A percentile compares a stretch with the other conserved stretches of the same genome.
Conservation (phyloP, 2,329 filamentous ascomycete species). For the Verticillium zaregamsianum region DNA sequence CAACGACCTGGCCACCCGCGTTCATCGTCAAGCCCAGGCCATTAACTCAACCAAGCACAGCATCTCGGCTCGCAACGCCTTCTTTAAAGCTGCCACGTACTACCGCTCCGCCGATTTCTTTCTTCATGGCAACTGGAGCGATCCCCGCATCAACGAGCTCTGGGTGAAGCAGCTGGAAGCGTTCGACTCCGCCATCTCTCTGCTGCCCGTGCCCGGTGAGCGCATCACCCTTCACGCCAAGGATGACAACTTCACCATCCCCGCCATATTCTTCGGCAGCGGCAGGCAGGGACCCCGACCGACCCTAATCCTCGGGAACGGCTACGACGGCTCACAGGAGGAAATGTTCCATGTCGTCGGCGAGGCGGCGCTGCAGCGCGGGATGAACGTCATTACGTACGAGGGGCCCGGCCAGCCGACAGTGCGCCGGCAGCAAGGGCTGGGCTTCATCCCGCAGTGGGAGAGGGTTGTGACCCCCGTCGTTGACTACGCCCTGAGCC, state of each 20-base stretch:
- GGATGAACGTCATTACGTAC: constrained; percentile 39
- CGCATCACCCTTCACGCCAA: constrained; percentile 24
- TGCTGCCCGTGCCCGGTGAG: constrained; percentile 29
- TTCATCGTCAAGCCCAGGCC: constrained; percentile 15
- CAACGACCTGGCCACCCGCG: constrained; percentile 15
- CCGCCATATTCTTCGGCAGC: constrained; percentile 27
- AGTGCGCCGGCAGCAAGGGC: constrained; percentile 31
- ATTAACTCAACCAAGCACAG: constrained; percentile 16
- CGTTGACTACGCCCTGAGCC: constrained; percentile 28
- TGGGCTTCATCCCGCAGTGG: constrained; percentile 41
- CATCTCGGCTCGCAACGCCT: constrained; percentile 18
- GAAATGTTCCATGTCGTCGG: constrained; percentile 35
- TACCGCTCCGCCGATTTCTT: constrained; percentile 38
- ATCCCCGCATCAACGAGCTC: constrained; percentile 32
- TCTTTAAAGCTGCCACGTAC: constrained; percentile 35
- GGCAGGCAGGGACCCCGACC: constrained; percentile 17
- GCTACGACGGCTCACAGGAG: constrained; percentile 39
- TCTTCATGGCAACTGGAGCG: constrained; percentile 32
- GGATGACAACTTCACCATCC: constrained; percentile 26
- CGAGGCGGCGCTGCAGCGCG: constrained; percentile 29
- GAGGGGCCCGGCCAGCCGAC: constrained; percentile 41
- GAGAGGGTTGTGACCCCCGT: constrained; percentile 34
- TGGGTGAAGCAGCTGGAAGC: constrained; percentile 30
- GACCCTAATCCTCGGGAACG: constrained; percentile 35
- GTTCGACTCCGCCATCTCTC: constrained; percentile 32